Evolutionary conservation across 2,329 filamentous ascomycete genomes (phyloP).

Genomic region (Dryadomyces quercivorus): DNA sequence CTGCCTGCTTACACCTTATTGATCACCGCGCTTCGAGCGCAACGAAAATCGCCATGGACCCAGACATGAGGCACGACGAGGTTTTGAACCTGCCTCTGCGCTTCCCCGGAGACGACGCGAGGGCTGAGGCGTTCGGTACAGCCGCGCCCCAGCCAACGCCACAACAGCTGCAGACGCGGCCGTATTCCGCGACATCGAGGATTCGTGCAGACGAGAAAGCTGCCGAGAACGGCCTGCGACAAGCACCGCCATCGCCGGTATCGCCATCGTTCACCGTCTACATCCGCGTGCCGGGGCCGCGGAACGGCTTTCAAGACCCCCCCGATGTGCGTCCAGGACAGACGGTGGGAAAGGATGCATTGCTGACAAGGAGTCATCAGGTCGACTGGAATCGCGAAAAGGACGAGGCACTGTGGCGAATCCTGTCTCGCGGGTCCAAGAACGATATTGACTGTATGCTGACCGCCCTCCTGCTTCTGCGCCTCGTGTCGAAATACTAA

Average conservation of each 20-base stretch:
- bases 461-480: not conserved
- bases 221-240: not conserved
- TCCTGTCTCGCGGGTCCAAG: slow-evolving; percentile 70
- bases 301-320: slow-evolving; percentile 82
- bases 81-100: slow-evolving; percentile 9
- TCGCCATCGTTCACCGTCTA: slow-evolving; percentile 60
- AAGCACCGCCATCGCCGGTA: not conserved
- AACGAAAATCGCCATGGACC: slow-evolving; percentile 5
- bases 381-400: slow-evolving; percentile 81
- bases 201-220: not conserved
- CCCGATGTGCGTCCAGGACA: slow-evolving; percentile 53
- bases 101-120: slow-evolving; percentile 8
- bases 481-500: not conserved
- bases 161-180: not conserved
- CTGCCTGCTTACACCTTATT: no score
- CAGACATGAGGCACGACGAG: slow-evolving; percentile 9
- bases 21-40: no score
- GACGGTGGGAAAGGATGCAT: no score
- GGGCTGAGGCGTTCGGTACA: no score
- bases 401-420: slow-evolving; percentile 80
- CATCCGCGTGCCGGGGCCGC: slow-evolving; percentile 77
- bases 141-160: not conserved
- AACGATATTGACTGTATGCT: slow-evolving; percentile 74
- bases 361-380: slow-evolving; percentile 28
- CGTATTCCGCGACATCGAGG: not conserved